Evolutionary conservation across 2,329 filamentous ascomycete genomes (phyloP), one percentile per base, ranked within the genome.

Genomic region (Epichloe hybrida): DNA sequence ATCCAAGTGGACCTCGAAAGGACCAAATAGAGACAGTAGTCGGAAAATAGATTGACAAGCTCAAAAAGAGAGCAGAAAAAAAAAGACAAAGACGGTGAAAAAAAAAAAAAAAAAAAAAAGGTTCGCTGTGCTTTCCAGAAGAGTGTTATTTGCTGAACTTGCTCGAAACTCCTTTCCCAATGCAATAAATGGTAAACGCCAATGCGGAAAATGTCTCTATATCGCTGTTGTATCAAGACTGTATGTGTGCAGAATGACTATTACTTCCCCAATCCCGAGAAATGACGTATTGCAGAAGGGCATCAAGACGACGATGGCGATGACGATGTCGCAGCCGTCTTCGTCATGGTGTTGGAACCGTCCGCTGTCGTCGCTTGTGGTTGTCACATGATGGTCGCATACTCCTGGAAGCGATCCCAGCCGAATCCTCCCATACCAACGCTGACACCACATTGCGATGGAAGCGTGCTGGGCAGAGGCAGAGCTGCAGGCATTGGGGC

Each of bases 331-430:
- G 39, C 20, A 8, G 35, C 34, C 41, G 35, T 17, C 59, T 69
- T 69, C 17, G 17, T 17, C 61, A 70, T 72, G 59, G 70, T 70
- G 63, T 68, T 68, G 59, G 72, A 70, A 62, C 70, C 71, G 62
- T 71, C 66, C 62, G 66, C 68, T 64, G 69, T 65, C 63, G 65
- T 67, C 56, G 70, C 64, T 65, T 69, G 62, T 80, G 75, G 69
- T 80, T 79, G 75, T 86, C 86, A 96, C 75, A 95, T 95, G 58
- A 84, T 89, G 56, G 87, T 83, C 59, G 87, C 78, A 66, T 90
- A 94, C 67, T 91, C 87, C 63, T 86, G 85, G 66, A 86, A 88
- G 59, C 85, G 77, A 66, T 87, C 88, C 87, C 88, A 95, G 59
- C 86, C 87, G 66, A 94, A 94, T 57, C 82, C 61, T 23, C 60